Conservation (phyloP, 2,329 filamentous ascomycete genomes). For the Colletotrichum gigasporum region DNA sequence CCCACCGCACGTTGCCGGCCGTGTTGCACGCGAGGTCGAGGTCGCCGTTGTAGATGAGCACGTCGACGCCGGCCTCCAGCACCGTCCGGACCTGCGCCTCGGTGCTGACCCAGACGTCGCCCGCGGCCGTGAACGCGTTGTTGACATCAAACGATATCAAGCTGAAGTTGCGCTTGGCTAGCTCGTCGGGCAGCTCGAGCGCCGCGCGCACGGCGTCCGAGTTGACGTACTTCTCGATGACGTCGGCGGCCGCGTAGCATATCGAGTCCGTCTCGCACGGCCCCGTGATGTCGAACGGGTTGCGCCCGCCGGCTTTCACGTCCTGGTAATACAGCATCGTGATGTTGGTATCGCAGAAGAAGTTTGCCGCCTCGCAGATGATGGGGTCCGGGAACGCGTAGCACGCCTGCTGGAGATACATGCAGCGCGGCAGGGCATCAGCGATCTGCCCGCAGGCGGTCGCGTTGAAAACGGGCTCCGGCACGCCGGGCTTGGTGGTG, state of each 20-base stretch:
- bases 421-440: constrained; percentile 53
- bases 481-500: constrained; percentile 33
- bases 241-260: constrained; percentile 44
- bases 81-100: constrained; percentile 8
- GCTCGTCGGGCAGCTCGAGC: constrained; percentile 33
- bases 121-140: constrained; percentile 29
- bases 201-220: constrained; percentile 29
- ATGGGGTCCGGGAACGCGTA: constrained; percentile 48
- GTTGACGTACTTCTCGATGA: constrained; percentile 38
- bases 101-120: constrained; percentile 27
- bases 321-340: constrained; percentile 51
- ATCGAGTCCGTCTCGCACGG: constrained; percentile 47
- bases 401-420: constrained; percentile 49
- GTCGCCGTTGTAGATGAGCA: constrained; percentile 38
- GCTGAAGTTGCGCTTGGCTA: constrained; percentile 12
- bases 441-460: constrained; percentile 40
- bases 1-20: constrained; percentile 44
- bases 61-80: constrained; percentile 30
- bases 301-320: constrained; percentile 48
- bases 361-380: constrained; percentile 47
- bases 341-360: constrained; percentile 49
- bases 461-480: constrained; percentile 31
- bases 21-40: constrained; percentile 35
- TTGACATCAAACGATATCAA: constrained; percentile 18
- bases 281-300: constrained; percentile 53